Evolutionary conservation across 768 basidiomycete species (phyloP).

Genomic region (Tylopilus balloui): DNA sequence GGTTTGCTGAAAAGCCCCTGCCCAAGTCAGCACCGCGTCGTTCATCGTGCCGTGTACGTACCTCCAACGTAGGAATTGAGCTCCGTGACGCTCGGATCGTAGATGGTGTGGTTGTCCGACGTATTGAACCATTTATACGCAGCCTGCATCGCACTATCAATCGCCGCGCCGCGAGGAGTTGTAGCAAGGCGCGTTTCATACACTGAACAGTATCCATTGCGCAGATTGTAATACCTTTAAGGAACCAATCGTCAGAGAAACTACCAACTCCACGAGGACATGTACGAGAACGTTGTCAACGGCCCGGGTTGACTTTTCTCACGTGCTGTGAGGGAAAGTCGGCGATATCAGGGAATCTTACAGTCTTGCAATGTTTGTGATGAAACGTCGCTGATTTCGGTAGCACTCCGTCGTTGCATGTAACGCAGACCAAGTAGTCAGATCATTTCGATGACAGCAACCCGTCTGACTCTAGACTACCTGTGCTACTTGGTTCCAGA

Average conservation of each 20-base stretch:
- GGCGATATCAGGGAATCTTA: too few species aligned
- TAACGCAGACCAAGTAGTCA: too few species aligned
- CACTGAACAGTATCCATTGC: constrained; percentile 41
- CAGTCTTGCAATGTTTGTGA: too few species aligned
- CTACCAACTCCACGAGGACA: background rate
- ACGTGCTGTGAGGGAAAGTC: too few species aligned
- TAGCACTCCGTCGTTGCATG: too few species aligned
- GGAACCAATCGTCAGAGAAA: constrained; percentile 7
- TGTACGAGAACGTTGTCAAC: too few species aligned
- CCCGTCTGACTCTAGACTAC: too few species aligned
- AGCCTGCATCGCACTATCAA: constrained; percentile 30
- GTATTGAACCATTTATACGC: constrained; percentile 41
- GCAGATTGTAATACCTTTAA: constrained; percentile 49
- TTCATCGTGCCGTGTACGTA: constrained; percentile 6
- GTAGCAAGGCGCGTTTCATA: constrained; percentile 9
- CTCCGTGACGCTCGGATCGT: constrained; percentile 34
- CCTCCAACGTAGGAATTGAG: constrained; percentile 46
- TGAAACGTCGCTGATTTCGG: too few species aligned
- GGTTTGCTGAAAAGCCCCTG: constrained; percentile 39
- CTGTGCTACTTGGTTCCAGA: too few species aligned
- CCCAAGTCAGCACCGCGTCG: constrained; percentile 3
- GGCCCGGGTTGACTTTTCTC: too few species aligned
- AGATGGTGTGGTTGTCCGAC: constrained; percentile 32
- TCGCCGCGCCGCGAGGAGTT: background rate
- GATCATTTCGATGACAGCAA: too few species aligned